Conservation (phyloP, 1,284 basidiomycete species). For the Trametes hirsuta region DNA sequence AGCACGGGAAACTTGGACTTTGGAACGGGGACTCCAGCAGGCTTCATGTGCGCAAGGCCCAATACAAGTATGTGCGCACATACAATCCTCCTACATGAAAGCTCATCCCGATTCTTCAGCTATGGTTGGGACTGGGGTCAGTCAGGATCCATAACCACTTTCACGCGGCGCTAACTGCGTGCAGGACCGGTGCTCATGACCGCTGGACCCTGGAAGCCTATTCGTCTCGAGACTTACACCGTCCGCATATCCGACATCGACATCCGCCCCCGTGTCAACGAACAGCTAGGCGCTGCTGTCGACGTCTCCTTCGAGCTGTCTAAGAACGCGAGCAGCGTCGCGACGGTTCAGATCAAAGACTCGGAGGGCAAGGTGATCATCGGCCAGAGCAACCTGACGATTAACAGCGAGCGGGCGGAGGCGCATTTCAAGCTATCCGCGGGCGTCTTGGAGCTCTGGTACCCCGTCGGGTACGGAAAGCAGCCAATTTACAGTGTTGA, state of each 20-base stretch:
- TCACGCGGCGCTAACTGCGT: conserved; percentile 4
- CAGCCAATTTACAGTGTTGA: conserved; percentile 77
- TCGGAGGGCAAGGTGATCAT: conserved; percentile 48
- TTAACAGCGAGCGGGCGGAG: conserved; percentile 42
- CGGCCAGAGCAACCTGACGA: conserved; percentile 40
- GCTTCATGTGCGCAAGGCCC: conserved; percentile 86
- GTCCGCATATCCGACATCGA: conserved; percentile 68
- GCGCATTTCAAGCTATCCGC: conserved; percentile 55
- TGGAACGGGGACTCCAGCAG: conserved; percentile 92
- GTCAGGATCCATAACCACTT: conserved; percentile 21
- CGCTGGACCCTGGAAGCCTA: conserved; percentile 79
- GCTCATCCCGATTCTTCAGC: conserved; percentile 39
- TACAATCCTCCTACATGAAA: too few relatives aligned
- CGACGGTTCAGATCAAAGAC: conserved; percentile 51
- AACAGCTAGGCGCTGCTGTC: conserved; percentile 53
- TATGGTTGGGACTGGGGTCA: conserved; percentile 88
- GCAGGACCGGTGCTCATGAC: conserved; percentile 77
- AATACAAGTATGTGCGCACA: conserved; percentile 67
- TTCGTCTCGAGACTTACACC: conserved; percentile 70
- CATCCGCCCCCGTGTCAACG: conserved; percentile 56
- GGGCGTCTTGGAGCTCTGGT: conserved; percentile 76
- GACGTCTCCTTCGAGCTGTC: conserved; percentile 50
- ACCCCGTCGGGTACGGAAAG: conserved; percentile 79
- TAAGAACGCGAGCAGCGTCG: conserved; percentile 39
- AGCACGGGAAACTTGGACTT: conserved; percentile 59